Conservation (phyloP, 352 stramenopile species). For the Phytophthora pisi region DNA sequence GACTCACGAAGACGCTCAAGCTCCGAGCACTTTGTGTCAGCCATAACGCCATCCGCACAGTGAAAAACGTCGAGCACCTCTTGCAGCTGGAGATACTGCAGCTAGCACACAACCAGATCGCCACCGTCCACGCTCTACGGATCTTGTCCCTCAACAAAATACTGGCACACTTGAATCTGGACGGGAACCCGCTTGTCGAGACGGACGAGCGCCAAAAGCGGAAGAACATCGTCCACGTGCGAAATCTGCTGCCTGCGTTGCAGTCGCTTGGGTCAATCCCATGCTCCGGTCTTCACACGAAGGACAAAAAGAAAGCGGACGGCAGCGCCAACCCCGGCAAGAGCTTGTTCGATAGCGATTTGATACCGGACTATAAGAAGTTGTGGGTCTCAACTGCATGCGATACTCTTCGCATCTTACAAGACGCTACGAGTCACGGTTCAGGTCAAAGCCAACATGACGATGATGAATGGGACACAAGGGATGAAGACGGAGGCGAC, state of each 20-base stretch:
- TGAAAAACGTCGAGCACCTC: constrained; percentile 83
- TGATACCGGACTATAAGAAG: constrained; percentile 36
- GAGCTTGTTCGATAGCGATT: constrained; percentile 54
- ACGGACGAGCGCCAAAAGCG: constrained; percentile 68
- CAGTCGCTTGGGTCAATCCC: constrained; percentile 66
- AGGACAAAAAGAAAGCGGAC: constrained; percentile 59
- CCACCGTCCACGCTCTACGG: constrained; percentile 53
- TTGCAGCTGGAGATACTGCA: constrained; percentile 62
- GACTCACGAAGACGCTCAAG: constrained; percentile 59
- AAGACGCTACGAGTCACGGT: constrained; percentile 37
- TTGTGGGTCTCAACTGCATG: constrained; percentile 68
- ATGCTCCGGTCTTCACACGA: constrained; percentile 46
- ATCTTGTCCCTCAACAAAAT: constrained; percentile 80
- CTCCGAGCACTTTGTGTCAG: constrained; percentile 65
- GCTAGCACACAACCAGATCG: constrained; percentile 58
- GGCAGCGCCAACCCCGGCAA: constrained; percentile 22
- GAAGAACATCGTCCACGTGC: constrained; percentile 75
- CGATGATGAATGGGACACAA: constrained; percentile 33
- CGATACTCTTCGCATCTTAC: constrained; percentile 54
- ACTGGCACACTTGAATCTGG: constrained; percentile 70
- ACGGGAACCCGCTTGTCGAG: constrained; percentile 73
- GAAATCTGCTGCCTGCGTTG: constrained; percentile 77
- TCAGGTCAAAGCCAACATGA: constrained; percentile 19
- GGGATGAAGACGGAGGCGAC: constrained; percentile 41
- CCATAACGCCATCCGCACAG: constrained; percentile 58